Conservation (phyloP, 768 basidiomycete genomes). For the Phaeolepiota aurea region DNA sequence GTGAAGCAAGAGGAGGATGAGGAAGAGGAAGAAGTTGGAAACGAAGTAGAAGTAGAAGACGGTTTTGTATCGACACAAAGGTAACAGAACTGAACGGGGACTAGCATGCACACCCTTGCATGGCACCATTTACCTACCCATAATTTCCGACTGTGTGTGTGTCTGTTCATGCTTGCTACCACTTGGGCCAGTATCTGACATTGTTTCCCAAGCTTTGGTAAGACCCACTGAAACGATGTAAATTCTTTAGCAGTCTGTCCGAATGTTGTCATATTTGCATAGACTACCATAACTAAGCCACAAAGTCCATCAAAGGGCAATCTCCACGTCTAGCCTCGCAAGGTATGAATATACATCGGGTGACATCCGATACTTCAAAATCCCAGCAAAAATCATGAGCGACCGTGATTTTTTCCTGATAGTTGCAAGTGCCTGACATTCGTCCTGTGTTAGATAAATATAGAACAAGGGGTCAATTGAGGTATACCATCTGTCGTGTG, state of each 20-base stretch:
- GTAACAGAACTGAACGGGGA: slow-evolving; percentile 15
- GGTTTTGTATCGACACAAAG: slow-evolving; percentile 32
- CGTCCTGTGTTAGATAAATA: slow-evolving; percentile 8
- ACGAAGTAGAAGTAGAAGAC: slow-evolving; percentile 17
- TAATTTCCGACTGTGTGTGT: too few species aligned
- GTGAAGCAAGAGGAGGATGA: slow-evolving; percentile 9
- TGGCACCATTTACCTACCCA: not conserved
- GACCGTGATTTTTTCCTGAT: slow-evolving; percentile 78
- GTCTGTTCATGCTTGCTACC: too few species aligned
- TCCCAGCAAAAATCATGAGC: slow-evolving; percentile 82
- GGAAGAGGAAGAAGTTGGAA: slow-evolving; percentile 15
- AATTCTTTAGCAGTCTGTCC: too few species aligned
- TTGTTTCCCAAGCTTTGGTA: too few species aligned
- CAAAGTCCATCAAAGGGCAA: slow-evolving; percentile 69
- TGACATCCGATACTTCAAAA: slow-evolving; percentile 84
- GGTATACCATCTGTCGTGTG: slow-evolving; percentile 65
- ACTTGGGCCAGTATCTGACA: too few species aligned
- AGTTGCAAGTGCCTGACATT: slow-evolving; percentile 47
- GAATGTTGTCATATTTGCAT: too few species aligned
- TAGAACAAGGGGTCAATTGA: slow-evolving; percentile 5
- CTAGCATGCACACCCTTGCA: slow-evolving; percentile 7
- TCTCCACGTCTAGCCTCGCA: slow-evolving; percentile 79
- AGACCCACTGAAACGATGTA: too few species aligned
- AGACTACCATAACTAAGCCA: too few species aligned
- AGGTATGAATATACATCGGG: slow-evolving; percentile 87